A percentile compares a stretch with the other conserved stretches of the same genome.
phyloP scores from a whole-genome alignment of 164 flowering plant genomes.

The Annona squamosa region DNA sequence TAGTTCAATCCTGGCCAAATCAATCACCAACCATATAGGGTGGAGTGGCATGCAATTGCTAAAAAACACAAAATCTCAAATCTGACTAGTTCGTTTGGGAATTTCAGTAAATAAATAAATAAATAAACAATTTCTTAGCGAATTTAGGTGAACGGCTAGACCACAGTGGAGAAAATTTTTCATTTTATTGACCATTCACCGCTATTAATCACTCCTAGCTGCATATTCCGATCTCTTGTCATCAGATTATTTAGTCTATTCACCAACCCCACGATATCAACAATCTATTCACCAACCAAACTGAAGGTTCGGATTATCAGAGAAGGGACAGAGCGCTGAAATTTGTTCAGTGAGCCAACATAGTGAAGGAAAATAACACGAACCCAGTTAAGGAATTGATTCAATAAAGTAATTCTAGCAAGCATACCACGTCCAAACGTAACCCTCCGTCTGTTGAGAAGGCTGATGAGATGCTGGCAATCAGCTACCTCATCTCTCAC shows the following conservation, averaged over 20 bases:
- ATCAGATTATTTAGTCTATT: background rate
- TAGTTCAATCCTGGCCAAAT: background rate
- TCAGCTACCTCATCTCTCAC: conserved; percentile 15
- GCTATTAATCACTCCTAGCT: no score
- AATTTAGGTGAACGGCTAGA: no score
- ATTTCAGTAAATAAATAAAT: no score
- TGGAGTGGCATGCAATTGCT: no score
- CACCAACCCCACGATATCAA: background rate
- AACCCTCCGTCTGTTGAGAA: conserved; percentile 6
- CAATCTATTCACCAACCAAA: background rate
- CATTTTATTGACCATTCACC: no score
- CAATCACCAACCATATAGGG: no score
- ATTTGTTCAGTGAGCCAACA: no score
- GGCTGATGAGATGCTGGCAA: conserved; percentile 14
- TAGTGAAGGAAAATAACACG: background rate
- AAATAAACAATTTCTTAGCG: no score
- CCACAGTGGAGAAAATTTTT: no score
- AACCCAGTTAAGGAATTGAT: background rate
- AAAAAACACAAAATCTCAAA: no score
- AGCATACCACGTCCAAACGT: conserved; percentile 16
- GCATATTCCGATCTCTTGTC: no score
- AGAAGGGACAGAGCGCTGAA: background rate
- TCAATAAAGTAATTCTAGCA: background rate
- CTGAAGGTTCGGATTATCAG: background rate
- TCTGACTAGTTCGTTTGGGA: no score